Percentiles rank a stretch among this genome's conserved stretches.
phyloP scores from a whole-genome alignment of 306 rosid genomes.

The Fragaria ananassa region DNA sequence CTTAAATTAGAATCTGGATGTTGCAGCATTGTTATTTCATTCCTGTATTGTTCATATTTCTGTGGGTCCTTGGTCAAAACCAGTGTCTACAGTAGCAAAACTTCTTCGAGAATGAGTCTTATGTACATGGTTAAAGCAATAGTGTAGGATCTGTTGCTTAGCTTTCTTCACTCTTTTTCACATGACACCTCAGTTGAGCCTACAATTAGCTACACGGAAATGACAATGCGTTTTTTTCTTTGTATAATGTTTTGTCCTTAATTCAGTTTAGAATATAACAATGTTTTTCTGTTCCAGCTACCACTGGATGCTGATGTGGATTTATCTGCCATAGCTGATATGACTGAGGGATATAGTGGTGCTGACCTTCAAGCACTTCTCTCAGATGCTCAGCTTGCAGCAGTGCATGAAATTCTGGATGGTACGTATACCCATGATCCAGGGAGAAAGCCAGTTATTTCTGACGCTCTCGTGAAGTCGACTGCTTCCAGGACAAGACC shows the following conservation, averaged over 20 bases:
- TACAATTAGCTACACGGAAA: not conserved
- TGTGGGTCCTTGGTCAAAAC: not conserved
- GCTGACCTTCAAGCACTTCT: constrained; percentile 97
- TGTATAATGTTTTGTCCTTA: not conserved
- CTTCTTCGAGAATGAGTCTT: not conserved
- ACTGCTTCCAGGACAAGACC: constrained; percentile 73
- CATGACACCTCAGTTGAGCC: not conserved
- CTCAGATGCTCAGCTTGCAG: constrained; percentile 95
- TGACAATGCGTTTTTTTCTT: not conserved
- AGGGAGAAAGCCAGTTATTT: constrained; percentile 58
- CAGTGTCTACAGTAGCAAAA: not conserved
- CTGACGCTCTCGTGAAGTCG: constrained; percentile 57
- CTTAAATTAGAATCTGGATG: not conserved
- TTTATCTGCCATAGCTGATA: constrained; percentile 63
- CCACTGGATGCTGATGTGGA: constrained; percentile 66
- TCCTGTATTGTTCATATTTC: not conserved
- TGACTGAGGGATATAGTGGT: constrained; percentile 93
- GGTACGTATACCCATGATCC: constrained; percentile 31
- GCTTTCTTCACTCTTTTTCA: not conserved
- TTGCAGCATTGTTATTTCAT: not conserved
- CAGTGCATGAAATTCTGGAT: constrained; percentile 79
- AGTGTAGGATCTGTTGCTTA: not conserved
- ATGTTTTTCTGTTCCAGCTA: constrained; percentile 44
- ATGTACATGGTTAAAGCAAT: not conserved
- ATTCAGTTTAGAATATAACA: not conserved